Conservation (phyloP, 2,329 filamentous ascomycete species). For the Cercospora citrullina region DNA sequence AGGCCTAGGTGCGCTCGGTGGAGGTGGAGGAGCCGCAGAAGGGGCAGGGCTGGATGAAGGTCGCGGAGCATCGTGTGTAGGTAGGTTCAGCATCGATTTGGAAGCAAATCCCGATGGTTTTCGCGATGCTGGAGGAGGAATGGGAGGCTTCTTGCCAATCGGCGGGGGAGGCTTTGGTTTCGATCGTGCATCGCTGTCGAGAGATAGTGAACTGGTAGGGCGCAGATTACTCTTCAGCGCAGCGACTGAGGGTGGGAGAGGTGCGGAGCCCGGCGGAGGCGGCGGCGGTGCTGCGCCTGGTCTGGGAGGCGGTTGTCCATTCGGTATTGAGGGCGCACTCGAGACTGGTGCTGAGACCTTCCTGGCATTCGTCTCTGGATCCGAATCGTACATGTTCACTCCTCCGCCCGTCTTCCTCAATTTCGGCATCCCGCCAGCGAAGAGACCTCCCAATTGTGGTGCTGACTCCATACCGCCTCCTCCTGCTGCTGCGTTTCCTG, state of each 20-base stretch:
- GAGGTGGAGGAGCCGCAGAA: conserved; percentile 48
- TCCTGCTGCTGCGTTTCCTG: conserved; percentile 23
- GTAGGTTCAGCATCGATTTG: conserved; percentile 36
- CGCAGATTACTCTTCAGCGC: conserved; percentile 50
- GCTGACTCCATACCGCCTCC: conserved; percentile 59
- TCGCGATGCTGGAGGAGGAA: conserved; percentile 57
- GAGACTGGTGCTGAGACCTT: conserved; percentile 56
- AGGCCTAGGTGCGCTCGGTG: conserved; percentile 43
- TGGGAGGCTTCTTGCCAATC: conserved; percentile 70
- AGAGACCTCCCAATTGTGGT: conserved; percentile 82
- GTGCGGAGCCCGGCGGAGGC: conserved; percentile 52
- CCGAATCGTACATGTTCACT: conserved; percentile 62
- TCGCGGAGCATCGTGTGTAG: conserved; percentile 39
- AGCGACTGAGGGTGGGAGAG: conserved; percentile 47
- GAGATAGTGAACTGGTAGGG: conserved; percentile 61
- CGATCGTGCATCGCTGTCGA: conserved; percentile 51
- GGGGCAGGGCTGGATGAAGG: conserved; percentile 65
- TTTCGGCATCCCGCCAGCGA: conserved; percentile 94
- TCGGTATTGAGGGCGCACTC: conserved; percentile 32
- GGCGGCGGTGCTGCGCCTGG: conserved; percentile 52
- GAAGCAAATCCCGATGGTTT: conserved; percentile 55
- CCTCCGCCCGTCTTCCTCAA: conserved; percentile 77
- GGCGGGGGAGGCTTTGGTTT: conserved; percentile 72
- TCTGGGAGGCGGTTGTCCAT: conserved; percentile 39
- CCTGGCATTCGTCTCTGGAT: conserved; percentile 63